A percentile compares a stretch with the other conserved stretches of the same genome.
Conservation (phyloP, 2,329 filamentous ascomycete species). For the Ilyonectria sp. region DNA sequence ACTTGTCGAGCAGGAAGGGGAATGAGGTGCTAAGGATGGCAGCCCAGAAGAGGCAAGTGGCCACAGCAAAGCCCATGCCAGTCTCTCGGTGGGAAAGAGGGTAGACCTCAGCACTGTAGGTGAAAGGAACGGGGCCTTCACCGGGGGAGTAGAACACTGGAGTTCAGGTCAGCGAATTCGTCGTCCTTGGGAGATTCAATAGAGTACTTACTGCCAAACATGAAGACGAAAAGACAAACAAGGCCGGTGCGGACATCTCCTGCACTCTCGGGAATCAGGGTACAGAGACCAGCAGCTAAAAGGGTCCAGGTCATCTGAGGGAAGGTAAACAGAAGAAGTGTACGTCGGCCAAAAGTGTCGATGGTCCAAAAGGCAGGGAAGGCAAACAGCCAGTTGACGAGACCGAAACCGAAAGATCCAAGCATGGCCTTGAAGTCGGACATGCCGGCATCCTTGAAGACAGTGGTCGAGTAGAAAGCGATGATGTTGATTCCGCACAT, state of each 20-base stretch:
- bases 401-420: slow-evolving; percentile 63
- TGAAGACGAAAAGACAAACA: slow-evolving; percentile 74
- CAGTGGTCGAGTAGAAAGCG: slow-evolving; percentile 79
- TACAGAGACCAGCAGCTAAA: slow-evolving; percentile 60
- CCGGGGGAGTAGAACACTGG: slow-evolving; percentile 74
- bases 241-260: slow-evolving; percentile 64
- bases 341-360: slow-evolving; percentile 76
- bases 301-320: slow-evolving; percentile 76
- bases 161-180: neutral
- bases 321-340: slow-evolving; percentile 75
- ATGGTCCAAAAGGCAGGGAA: slow-evolving; percentile 78
- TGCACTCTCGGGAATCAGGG: slow-evolving; percentile 51
- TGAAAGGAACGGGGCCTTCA: slow-evolving; percentile 75
- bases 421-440: slow-evolving; percentile 66
- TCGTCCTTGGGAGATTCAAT: too few species aligned
- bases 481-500: slow-evolving; percentile 81
- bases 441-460: slow-evolving; percentile 72
- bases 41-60: slow-evolving; percentile 71
- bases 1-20: slow-evolving; percentile 60
- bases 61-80: slow-evolving; percentile 75
- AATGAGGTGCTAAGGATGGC: slow-evolving; percentile 67
- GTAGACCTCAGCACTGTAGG: slow-evolving; percentile 75
- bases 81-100: slow-evolving; percentile 75
- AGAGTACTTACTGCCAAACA: slow-evolving; percentile 63
- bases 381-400: slow-evolving; percentile 77